phyloP scores from a whole-genome alignment of 257 asterid genomes.

The Ligustrum vulgare region DNA sequence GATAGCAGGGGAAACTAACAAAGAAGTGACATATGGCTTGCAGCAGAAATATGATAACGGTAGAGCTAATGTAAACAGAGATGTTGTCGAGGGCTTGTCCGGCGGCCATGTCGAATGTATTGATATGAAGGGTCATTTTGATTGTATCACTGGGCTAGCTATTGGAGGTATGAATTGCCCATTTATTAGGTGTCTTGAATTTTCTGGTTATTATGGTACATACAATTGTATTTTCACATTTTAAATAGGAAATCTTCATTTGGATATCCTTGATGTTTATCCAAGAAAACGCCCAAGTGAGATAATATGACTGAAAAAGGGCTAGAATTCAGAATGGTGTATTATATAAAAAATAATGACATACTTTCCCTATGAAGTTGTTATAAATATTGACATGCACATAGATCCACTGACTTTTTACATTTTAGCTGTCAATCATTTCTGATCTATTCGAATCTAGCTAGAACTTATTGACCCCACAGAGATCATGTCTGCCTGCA shows the following conservation, averaged over 20 bases:
- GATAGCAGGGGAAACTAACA: constrained; percentile 28
- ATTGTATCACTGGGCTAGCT: constrained; percentile 71
- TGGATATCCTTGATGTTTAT: not conserved
- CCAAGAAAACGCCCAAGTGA: not conserved
- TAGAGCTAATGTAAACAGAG: constrained; percentile 31
- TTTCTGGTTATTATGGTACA: constrained; percentile 3
- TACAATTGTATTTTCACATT: not conserved
- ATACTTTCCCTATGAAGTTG: not conserved
- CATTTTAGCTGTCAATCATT: not conserved
- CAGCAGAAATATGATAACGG: constrained; percentile 30
- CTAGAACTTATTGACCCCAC: not conserved
- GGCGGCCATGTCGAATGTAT: constrained; percentile 48
- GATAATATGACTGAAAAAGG: not conserved
- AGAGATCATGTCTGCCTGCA: not conserved
- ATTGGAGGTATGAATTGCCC: constrained; percentile 59
- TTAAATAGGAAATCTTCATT: not conserved
- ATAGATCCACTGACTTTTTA: not conserved
- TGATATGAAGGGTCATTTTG: constrained; percentile 77
- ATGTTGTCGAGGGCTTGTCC: constrained; percentile 51
- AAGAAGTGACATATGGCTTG: constrained; percentile 24
- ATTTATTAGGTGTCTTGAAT: constrained; percentile 8
- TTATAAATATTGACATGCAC: not conserved
- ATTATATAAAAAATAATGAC: not conserved
- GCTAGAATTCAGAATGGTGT: not conserved
- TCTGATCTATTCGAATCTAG: not conserved